phyloP scores from a whole-genome alignment of 768 basidiomycete genomes.

The Russula lepida region DNA sequence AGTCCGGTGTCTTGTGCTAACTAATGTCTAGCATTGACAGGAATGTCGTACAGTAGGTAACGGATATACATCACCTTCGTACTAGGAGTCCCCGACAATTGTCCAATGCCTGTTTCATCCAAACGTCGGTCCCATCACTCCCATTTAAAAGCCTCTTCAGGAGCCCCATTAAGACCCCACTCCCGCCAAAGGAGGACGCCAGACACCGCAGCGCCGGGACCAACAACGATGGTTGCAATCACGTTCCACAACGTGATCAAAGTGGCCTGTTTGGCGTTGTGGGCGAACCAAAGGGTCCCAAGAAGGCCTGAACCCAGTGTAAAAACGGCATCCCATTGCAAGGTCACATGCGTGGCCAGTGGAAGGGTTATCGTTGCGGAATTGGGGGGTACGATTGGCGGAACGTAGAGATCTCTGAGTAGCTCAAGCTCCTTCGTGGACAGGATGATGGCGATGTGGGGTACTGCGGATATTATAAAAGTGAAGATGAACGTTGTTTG shows the following conservation, averaged over 20 bases:
- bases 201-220: conserved; percentile 17
- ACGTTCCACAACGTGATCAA: conserved; percentile 10
- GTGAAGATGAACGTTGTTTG: conserved; percentile 14
- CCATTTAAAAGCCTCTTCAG: neutral
- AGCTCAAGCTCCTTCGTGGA: neutral
- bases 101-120: too few relatives aligned
- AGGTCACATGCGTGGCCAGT: neutral
- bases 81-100: neutral
- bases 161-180: conserved; percentile 5
- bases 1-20: too few relatives aligned
- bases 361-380: neutral
- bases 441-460: conserved; percentile 8
- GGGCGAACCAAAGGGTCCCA: conserved; percentile 16
- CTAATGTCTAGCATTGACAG: too few relatives aligned
- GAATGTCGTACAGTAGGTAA: neutral
- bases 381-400: neutral
- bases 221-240: conserved; percentile 3
- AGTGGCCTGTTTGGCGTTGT: neutral
- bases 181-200: conserved; percentile 17
- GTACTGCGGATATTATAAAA: conserved; percentile 7
- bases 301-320: conserved; percentile 6
- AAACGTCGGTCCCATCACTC: neutral
- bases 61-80: neutral
- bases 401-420: conserved; percentile 11
- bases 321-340: conserved; percentile 15